phyloP scores from a whole-genome alignment of 2,329 filamentous ascomycete genomes.

The Leptographium radiaticola region DNA sequence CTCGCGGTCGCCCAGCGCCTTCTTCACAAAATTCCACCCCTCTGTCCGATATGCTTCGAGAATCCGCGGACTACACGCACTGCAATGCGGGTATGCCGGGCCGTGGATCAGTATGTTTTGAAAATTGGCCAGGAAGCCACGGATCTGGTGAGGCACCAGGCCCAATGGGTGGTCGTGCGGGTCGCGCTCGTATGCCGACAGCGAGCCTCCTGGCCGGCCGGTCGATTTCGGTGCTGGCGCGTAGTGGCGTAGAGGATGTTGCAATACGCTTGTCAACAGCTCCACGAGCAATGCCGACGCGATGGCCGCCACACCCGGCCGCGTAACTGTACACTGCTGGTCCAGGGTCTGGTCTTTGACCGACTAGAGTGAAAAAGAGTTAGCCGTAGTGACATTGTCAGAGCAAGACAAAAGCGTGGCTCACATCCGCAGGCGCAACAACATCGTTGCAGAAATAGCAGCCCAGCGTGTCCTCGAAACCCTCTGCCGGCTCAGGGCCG shows the following conservation, averaged over 20 bases:
- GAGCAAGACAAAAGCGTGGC: slow-evolving; percentile 19
- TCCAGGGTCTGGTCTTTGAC: slow-evolving; percentile 91
- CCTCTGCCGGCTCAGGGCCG: slow-evolving; percentile 49
- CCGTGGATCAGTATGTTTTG: slow-evolving; percentile 62
- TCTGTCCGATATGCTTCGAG: slow-evolving; percentile 52
- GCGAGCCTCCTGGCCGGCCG: slow-evolving; percentile 20
- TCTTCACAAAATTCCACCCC: slow-evolving; percentile 67
- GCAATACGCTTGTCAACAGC: slow-evolving; percentile 72
- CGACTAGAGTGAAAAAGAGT: slow-evolving; percentile 39
- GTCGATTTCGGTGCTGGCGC: slow-evolving; percentile 40
- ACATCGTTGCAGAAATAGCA: slow-evolving; percentile 99
- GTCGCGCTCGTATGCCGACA: slow-evolving; percentile 36
- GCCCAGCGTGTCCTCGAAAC: slow-evolving; percentile 57
- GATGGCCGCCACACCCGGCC: slow-evolving; percentile 82
- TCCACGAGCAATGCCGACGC: slow-evolving; percentile 87
- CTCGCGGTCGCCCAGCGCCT: slow-evolving; percentile 59
- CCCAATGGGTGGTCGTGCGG: slow-evolving; percentile 48
- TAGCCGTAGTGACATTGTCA: background rate
- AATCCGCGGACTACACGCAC: slow-evolving; percentile 62
- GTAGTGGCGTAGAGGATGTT: slow-evolving; percentile 62
- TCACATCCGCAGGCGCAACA: slow-evolving; percentile 82
- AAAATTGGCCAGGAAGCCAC: slow-evolving; percentile 64
- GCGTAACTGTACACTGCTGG: slow-evolving; percentile 94
- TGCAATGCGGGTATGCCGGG: slow-evolving; percentile 67
- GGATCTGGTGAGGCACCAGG: slow-evolving; percentile 67